A percentile compares a stretch with the other conserved stretches of the same genome.
These are phyloP conservation scores for Tulasnella sp. DNA, from an alignment of 768 basidiomycete genomes.

Conservation along the genomic window DNA sequence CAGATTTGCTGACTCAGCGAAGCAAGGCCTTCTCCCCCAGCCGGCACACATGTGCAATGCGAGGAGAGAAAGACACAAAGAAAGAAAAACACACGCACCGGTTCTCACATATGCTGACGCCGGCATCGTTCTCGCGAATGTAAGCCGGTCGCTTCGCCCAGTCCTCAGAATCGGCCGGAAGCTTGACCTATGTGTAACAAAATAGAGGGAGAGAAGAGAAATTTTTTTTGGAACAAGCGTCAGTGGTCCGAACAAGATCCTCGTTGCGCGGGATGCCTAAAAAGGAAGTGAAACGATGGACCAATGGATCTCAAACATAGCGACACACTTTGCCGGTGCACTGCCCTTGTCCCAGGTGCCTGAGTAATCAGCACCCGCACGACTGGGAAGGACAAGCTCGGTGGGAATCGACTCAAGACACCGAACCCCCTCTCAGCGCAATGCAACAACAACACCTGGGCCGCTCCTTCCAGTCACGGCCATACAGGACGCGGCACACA, in stretches of 20 bases:
- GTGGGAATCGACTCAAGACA: conserved; percentile 9
- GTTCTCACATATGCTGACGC: conserved; percentile 77
- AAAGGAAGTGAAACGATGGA: not conserved
- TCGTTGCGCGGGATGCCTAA: not conserved
- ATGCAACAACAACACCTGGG: not conserved
- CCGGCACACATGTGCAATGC: not conserved
- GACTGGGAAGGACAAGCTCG: not conserved
- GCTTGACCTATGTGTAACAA: conserved; percentile 57
- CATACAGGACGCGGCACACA: not conserved
- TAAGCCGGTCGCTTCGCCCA: conserved; percentile 81
- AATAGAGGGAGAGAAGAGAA: not conserved
- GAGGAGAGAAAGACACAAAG: not conserved
- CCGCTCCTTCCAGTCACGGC: not conserved
- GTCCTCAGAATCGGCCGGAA: conserved; percentile 83
- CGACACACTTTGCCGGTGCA: not conserved
- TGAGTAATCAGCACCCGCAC: not conserved
- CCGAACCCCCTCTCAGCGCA: not conserved
- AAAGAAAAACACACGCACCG: conserved; percentile 45
- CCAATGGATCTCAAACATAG: not conserved
- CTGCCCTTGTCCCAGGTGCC: not conserved
- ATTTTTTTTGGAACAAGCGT: not conserved
- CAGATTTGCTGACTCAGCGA: not conserved
- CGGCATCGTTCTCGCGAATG: conserved; percentile 71
- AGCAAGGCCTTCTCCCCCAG: not conserved
- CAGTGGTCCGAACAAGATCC: not conserved